These are phyloP conservation scores for Suillus paluster DNA, from an alignment of 768 basidiomycete species.

Conservation along the genomic window DNA sequence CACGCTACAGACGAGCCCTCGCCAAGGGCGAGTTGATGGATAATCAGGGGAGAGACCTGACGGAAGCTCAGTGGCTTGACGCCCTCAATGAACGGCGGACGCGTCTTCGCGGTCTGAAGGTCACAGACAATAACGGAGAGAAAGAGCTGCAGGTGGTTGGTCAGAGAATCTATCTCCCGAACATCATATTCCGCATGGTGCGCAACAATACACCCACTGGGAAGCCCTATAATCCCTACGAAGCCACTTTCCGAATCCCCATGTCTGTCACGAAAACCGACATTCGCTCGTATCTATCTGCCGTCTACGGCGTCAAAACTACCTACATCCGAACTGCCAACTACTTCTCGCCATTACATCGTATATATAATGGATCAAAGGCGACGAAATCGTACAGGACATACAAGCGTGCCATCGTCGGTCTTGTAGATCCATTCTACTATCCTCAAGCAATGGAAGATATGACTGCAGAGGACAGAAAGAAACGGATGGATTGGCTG, in stretches of 20 bases:
- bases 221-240: conserved; percentile 89
- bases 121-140: conserved; percentile 43
- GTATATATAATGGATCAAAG: conserved; percentile 31
- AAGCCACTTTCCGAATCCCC: conserved; percentile 94
- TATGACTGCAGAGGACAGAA: conserved; percentile 61
- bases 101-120: conserved; percentile 68
- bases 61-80: conserved; percentile 64
- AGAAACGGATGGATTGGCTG: conserved; percentile 61
- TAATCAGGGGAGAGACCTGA: conserved; percentile 40
- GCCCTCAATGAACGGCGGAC: conserved; percentile 59
- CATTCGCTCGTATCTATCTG: conserved; percentile 79
- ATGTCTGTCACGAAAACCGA: conserved; percentile 91
- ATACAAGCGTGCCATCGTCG: conserved; percentile 93
- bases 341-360: conserved; percentile 64
- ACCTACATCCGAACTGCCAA: conserved; percentile 97
- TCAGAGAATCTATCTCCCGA: conserved; percentile 87
- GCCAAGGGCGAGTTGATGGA: conserved; percentile 54
- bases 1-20: conserved; percentile 61
- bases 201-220: conserved; percentile 80
- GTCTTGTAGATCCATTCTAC: conserved; percentile 91
- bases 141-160: conserved; percentile 65
- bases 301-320: conserved; percentile 86
- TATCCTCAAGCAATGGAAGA: conserved; percentile 84
- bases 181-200: conserved; percentile 80
- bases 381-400: conserved; percentile 49